These are phyloP conservation scores for Sporothrix globosa DNA, from an alignment of 2,329 filamentous ascomycete genomes.

Conservation along the genomic window DNA sequence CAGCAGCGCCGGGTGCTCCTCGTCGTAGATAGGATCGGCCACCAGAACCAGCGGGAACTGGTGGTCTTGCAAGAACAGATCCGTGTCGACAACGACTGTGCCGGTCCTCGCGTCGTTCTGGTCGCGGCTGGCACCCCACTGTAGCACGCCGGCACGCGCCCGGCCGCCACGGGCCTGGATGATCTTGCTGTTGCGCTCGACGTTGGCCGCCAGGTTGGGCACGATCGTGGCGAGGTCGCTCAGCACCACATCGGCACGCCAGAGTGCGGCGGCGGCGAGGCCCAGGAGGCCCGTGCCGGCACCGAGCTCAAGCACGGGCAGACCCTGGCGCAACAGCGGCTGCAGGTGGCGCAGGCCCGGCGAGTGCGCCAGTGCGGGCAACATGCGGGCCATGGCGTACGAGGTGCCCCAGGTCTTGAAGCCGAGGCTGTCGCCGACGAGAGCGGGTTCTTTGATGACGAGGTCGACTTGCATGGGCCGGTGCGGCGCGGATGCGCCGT, in stretches of 20 bases:
- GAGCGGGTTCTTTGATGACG: conserved; percentile 78
- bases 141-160: conserved; percentile 67
- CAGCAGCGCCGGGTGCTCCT: conserved; percentile 76
- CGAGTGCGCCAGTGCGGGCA: conserved; percentile 46
- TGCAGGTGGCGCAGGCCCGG: conserved; percentile 21
- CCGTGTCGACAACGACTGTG: conserved; percentile 50
- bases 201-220: conserved; percentile 77
- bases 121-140: conserved; percentile 64
- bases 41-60: conserved; percentile 69
- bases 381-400: conserved; percentile 76
- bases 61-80: conserved; percentile 45
- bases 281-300: conserved; percentile 92
- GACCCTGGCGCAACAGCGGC: conserved; percentile 15
- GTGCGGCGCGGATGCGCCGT: background rate
- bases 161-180: conserved; percentile 60
- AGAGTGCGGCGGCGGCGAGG: conserved; percentile 76
- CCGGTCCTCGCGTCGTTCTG: conserved; percentile 34
- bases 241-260: conserved; percentile 67
- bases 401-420: conserved; percentile 96
- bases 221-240: conserved; percentile 87
- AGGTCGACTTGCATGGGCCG: conserved; percentile 58
- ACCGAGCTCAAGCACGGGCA: conserved; percentile 73
- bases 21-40: conserved; percentile 85
- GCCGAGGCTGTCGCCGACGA: conserved; percentile 86
- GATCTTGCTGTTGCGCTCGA: conserved; percentile 62